phyloP scores from a whole-genome alignment of 257 asterid genomes.

The Solanum ossicruentum region DNA sequence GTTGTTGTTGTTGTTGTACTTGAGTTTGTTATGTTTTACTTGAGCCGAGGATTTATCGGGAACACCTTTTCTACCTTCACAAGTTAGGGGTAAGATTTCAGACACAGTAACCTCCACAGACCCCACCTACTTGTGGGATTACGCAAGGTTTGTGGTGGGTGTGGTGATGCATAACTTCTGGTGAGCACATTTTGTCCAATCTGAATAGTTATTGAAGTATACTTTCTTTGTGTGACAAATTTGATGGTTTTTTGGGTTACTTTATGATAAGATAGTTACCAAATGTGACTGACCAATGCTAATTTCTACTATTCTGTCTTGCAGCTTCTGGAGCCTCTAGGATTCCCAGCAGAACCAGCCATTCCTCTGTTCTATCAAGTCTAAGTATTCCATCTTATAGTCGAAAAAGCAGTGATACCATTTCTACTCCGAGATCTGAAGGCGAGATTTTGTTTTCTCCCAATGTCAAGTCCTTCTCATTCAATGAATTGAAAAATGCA shows the following conservation, averaged over 20 bases:
- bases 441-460: constrained; percentile 68
- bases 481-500: constrained; percentile 72
- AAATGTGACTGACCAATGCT: not conserved
- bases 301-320: not conserved
- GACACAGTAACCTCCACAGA: not conserved
- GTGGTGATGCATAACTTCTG: not conserved
- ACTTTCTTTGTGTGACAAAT: not conserved
- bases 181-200: not conserved
- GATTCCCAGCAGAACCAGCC: constrained; percentile 32
- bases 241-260: not conserved
- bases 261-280: not conserved
- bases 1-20: too few species aligned
- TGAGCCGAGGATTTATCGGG: not conserved
- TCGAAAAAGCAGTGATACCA: constrained; percentile 45
- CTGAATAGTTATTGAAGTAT: not conserved
- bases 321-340: constrained; percentile 33
- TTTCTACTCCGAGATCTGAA: constrained; percentile 86
- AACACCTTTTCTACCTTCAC: not conserved
- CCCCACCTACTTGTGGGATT: not conserved
- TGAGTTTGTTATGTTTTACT: not conserved
- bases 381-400: constrained; percentile 44
- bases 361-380: constrained; percentile 32
- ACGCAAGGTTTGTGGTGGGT: not conserved
- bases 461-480: constrained; percentile 59
- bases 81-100: not conserved